Evolutionary conservation across 306 rosid species (phyloP).

Genomic region (Betula pendula): DNA sequence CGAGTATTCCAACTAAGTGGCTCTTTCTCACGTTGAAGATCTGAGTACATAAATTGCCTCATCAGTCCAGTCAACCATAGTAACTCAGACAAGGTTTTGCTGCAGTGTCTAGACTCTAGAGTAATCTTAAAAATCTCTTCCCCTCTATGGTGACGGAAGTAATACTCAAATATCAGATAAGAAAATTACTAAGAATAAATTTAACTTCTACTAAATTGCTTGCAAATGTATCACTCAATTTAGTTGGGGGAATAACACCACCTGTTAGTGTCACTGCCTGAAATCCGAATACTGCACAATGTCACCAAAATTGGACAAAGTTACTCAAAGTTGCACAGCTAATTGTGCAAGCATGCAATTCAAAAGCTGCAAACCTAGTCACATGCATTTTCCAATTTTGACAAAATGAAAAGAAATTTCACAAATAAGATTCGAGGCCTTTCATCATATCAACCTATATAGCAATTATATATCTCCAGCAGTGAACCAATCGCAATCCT

Average conservation of each 20-base stretch:
- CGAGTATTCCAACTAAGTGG: slow-evolving; percentile 77
- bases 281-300: neutral
- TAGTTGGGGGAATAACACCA: neutral
- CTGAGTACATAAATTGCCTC: slow-evolving; percentile 42
- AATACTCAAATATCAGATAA: neutral
- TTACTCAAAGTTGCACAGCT: neutral
- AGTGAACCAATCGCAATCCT: slow-evolving; percentile 16
- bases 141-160: neutral
- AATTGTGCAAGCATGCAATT: neutral
- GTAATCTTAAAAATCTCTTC: neutral
- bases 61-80: slow-evolving; percentile 16
- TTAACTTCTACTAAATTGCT: neutral
- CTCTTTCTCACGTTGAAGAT: slow-evolving; percentile 45
- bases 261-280: neutral
- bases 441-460: neutral
- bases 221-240: neutral
- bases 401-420: neutral
- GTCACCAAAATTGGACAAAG: neutral
- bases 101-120: neutral
- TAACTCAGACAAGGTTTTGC: neutral
- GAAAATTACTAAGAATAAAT: neutral
- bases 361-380: neutral
- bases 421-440: neutral
- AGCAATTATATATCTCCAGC: neutral
- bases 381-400: neutral